These are phyloP conservation scores for Cladosporium colombiae DNA, from an alignment of 2,329 filamentous ascomycete species.

Conservation along the genomic window DNA sequence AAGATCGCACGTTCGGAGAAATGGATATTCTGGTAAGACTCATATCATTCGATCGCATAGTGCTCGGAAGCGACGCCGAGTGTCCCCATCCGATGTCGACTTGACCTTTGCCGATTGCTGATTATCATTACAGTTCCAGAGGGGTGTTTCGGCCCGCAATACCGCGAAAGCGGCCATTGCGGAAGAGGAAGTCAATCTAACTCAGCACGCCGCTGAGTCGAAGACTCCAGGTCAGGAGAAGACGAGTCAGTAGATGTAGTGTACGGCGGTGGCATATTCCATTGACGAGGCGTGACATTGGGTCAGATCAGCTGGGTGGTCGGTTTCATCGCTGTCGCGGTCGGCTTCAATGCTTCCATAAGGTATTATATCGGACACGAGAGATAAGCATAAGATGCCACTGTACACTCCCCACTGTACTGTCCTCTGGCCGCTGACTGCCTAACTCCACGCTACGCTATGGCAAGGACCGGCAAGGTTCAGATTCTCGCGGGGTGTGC, in stretches of 20 bases:
- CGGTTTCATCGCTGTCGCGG: not conserved
- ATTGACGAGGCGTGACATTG: not conserved
- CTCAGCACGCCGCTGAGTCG: not conserved
- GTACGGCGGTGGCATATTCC: not conserved
- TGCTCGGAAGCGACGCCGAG: not conserved
- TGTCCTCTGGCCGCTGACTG: not conserved
- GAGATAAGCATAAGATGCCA: not conserved
- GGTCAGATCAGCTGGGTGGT: not conserved
- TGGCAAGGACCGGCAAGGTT: not conserved
- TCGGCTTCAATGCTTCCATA: not conserved
- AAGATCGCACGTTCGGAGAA: slow-evolving; percentile 39
- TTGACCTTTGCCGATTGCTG: not conserved
- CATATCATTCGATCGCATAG: not conserved
- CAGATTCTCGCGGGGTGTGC: not conserved
- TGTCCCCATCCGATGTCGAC: not conserved
- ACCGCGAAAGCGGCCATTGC: slow-evolving; percentile 13
- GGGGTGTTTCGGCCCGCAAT: slow-evolving; percentile 16
- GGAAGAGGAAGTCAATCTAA: slow-evolving; percentile 17
- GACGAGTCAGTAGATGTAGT: not conserved
- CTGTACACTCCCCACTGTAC: no score
- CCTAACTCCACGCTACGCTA: not conserved
- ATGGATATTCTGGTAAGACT: slow-evolving; percentile 38
- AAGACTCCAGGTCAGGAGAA: not conserved
- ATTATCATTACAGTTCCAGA: slow-evolving; percentile 10
- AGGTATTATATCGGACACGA: not conserved